Evolutionary conservation across 768 basidiomycete genomes (phyloP).

Genomic region (Amanita pallidorosea): DNA sequence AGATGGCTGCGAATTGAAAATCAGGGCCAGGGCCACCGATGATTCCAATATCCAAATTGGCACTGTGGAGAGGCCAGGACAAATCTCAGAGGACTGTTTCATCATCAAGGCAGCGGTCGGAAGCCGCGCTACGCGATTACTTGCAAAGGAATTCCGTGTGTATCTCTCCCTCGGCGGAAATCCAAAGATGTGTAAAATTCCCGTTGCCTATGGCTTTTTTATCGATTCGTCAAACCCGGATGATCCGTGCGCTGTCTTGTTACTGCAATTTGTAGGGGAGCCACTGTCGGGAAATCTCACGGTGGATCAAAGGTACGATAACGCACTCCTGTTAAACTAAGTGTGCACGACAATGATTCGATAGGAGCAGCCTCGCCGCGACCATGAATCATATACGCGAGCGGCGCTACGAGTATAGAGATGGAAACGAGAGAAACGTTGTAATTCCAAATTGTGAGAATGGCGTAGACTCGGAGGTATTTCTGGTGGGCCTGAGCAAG

Average conservation of each 20-base stretch:
- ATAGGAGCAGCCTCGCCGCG: neutral
- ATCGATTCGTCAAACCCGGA: neutral
- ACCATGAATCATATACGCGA: neutral
- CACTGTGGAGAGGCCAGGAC: neutral
- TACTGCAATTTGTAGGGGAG: neutral
- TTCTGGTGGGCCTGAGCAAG: too few relatives aligned
- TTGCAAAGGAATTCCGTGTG: neutral
- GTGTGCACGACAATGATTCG: neutral
- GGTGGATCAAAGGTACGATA: neutral
- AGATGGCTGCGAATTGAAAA: neutral
- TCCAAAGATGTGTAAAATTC: neutral
- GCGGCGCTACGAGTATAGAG: neutral
- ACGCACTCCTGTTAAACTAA: neutral
- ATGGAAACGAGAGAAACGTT: neutral
- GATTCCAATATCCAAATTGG: neutral
- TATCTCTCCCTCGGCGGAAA: neutral
- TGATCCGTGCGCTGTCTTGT: neutral
- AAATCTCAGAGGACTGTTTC: too few relatives aligned
- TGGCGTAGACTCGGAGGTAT: neutral
- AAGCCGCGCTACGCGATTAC: neutral
- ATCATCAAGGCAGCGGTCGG: neutral
- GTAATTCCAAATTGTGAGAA: neutral
- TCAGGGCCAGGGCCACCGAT: neutral
- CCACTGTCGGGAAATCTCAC: neutral
- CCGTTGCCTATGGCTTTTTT: neutral